These are phyloP conservation scores for Solanum chacoense DNA, from an alignment of 305 asterid species.

Conservation along the genomic window DNA sequence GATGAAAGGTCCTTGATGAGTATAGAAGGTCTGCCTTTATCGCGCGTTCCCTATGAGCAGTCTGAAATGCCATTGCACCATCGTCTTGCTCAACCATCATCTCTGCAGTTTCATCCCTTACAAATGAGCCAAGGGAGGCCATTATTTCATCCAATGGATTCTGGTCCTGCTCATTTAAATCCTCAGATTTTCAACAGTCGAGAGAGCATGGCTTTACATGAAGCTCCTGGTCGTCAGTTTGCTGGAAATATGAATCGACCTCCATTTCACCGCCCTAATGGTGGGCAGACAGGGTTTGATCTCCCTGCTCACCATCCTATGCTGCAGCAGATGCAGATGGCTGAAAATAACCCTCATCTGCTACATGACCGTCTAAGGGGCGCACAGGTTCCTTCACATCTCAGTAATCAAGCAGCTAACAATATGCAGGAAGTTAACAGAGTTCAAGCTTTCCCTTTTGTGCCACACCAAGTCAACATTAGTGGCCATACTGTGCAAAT, in stretches of 20 bases:
- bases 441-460: conserved; percentile 49
- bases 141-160: conserved; percentile 40
- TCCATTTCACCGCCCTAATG: conserved; percentile 43
- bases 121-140: conserved; percentile 54
- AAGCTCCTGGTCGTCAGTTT: conserved; percentile 41
- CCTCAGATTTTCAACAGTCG: conserved; percentile 47
- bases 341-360: conserved; percentile 33
- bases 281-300: conserved; percentile 43
- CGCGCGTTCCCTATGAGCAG: conserved; percentile 30
- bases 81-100: conserved; percentile 43
- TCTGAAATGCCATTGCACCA: conserved; percentile 33
- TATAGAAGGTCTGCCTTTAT: conserved; percentile 36
- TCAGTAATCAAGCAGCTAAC: conserved; percentile 42
- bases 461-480: conserved; percentile 30
- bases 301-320: conserved; percentile 37
- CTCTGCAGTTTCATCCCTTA: conserved; percentile 38
- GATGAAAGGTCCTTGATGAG: conserved; percentile 31
- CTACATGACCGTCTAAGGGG: conserved; percentile 41
- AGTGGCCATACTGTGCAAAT: conserved; percentile 41
- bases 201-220: conserved; percentile 36
- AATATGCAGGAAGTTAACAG: conserved; percentile 47
- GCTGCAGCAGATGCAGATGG: conserved; percentile 55
- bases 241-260: conserved; percentile 36
- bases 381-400: conserved; percentile 27
- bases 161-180: conserved; percentile 42